These are phyloP conservation scores for Fusarium praegraminearum DNA, from an alignment of 2,329 filamentous ascomycete species.

Conservation along the genomic window DNA sequence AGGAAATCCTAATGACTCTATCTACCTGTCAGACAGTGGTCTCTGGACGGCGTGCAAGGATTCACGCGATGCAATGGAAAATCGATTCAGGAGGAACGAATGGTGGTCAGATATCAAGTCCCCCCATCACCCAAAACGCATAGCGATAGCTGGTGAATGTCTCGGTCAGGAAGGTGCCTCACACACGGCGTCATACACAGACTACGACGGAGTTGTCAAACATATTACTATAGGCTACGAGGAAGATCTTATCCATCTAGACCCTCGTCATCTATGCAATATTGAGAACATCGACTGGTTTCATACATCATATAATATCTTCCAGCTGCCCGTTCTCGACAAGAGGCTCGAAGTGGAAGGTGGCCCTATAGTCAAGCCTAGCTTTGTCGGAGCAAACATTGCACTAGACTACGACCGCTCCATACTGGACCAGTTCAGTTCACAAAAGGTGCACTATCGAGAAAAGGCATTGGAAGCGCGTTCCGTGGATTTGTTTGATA, in stretches of 20 bases:
- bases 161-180: background rate
- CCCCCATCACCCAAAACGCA: background rate
- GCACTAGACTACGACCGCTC: slow-evolving; percentile 25
- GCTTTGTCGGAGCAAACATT: slow-evolving; percentile 23
- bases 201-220: background rate
- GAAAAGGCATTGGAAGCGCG: background rate
- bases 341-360: rapidly evolving
- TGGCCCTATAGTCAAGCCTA: background rate
- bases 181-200: slow-evolving; percentile 21
- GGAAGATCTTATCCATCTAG: slow-evolving; percentile 19
- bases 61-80: slow-evolving; percentile 28
- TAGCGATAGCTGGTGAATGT: background rate
- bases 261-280: background rate
- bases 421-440: background rate
- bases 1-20: slow-evolving; percentile 21
- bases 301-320: background rate
- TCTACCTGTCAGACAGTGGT: slow-evolving; percentile 25
- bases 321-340: slow-evolving; percentile 2
- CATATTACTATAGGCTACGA: slow-evolving; percentile 23
- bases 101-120: slow-evolving; percentile 27
- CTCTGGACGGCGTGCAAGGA: slow-evolving; percentile 22
- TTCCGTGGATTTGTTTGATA: background rate
- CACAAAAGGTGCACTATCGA: background rate
- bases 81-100: slow-evolving; percentile 19
- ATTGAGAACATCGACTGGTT: slow-evolving; percentile 11